Conservation (phyloP, 2,329 filamentous ascomycete genomes). For the Chaetothyriales sp. region DNA sequence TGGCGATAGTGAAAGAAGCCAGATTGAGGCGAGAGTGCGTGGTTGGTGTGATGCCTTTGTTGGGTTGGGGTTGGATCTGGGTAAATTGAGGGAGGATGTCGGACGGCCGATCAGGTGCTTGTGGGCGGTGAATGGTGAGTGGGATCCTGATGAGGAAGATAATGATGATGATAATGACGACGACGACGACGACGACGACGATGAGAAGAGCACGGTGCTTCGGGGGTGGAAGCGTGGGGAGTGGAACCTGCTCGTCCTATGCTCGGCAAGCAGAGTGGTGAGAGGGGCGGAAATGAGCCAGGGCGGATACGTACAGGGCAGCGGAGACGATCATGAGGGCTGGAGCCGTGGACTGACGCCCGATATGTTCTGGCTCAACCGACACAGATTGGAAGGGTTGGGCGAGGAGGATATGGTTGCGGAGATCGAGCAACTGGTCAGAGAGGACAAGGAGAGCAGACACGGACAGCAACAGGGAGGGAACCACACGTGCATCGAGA, state of each 20-base stretch:
- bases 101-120: constrained; percentile 9
- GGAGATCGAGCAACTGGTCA: constrained; percentile 22
- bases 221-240: not conserved
- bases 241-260: constrained; percentile 56
- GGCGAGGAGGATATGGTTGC: constrained; percentile 44
- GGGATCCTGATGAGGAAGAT: not conserved
- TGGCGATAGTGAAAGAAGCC: constrained; percentile 58
- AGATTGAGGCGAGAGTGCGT: constrained; percentile 53
- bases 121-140: constrained; percentile 12
- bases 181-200: not conserved
- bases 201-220: not conserved
- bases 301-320: constrained; percentile 78
- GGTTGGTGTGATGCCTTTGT: constrained; percentile 38
- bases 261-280: constrained; percentile 65
- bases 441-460: constrained; percentile 16
- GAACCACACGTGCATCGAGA: constrained; percentile 21
- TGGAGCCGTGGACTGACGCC: constrained; percentile 77
- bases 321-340: constrained; percentile 85
- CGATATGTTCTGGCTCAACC: constrained; percentile 61
- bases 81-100: constrained; percentile 5
- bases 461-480: constrained; percentile 11
- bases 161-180: not conserved
- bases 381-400: constrained; percentile 42
- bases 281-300: constrained; percentile 52
- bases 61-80: constrained; percentile 19